Conservation (phyloP, 306 rosid genomes). For the Trifolium subterraneum region DNA sequence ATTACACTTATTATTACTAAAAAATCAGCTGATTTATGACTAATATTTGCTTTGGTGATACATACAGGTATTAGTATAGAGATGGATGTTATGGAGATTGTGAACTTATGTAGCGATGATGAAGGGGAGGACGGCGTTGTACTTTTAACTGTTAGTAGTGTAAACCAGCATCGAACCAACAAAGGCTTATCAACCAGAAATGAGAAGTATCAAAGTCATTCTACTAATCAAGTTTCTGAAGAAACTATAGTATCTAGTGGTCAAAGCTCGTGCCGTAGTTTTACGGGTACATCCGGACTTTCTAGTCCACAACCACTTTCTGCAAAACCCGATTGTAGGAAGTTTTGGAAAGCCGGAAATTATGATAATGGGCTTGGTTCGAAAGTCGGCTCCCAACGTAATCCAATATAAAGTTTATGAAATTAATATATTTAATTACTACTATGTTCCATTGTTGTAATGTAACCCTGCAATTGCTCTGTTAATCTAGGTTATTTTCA, state of each 20-base stretch:
- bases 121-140: slow-evolving; percentile 50
- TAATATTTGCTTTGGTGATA: slow-evolving; percentile 19
- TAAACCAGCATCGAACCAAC: slow-evolving; percentile 34
- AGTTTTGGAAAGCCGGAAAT: slow-evolving; percentile 86
- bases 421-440: slow-evolving; percentile 16
- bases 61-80: slow-evolving; percentile 39
- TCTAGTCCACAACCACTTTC: slow-evolving; percentile 46
- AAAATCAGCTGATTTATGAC: not conserved
- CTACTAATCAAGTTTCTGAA: slow-evolving; percentile 45
- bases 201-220: slow-evolving; percentile 35
- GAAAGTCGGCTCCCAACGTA: slow-evolving; percentile 61
- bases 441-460: not conserved
- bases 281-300: slow-evolving; percentile 55
- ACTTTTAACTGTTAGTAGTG: slow-evolving; percentile 37
- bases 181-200: slow-evolving; percentile 27
- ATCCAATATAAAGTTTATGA: slow-evolving; percentile 18
- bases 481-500: slow-evolving; percentile 19
- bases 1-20: not conserved
- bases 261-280: slow-evolving; percentile 55
- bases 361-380: slow-evolving; percentile 52
- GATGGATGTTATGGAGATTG: slow-evolving; percentile 57
- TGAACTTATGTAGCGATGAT: slow-evolving; percentile 68
- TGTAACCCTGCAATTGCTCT: slow-evolving; percentile 9
- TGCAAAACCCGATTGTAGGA: slow-evolving; percentile 63
- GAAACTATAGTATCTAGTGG: slow-evolving; percentile 51